Evolutionary conservation across 1,284 basidiomycete genomes (phyloP).

Genomic region (Wallemia hederae): DNA sequence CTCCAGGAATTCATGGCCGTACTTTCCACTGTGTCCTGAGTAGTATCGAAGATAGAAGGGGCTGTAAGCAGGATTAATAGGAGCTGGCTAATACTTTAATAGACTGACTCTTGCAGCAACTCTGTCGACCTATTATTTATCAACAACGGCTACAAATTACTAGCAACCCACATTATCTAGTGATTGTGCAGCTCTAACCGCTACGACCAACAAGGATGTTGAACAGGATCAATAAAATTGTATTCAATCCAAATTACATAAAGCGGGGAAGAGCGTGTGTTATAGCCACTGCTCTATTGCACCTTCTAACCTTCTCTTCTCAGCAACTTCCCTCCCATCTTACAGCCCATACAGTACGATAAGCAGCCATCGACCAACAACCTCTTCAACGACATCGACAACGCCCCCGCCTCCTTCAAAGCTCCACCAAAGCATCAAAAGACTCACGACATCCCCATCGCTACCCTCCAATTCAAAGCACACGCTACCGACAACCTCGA

Average conservation of each 20-base stretch:
- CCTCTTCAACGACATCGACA: background rate
- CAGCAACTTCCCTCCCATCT: background rate
- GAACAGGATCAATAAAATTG: too few species aligned
- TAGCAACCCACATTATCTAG: too few species aligned
- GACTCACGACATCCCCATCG: constrained; percentile 48
- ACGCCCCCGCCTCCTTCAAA: background rate
- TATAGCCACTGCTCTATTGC: background rate
- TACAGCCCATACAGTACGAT: background rate
- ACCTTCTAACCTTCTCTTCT: background rate
- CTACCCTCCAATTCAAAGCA: constrained; percentile 52
- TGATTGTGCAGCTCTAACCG: too few species aligned
- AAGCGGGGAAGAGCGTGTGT: too few species aligned
- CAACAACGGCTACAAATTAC: too few species aligned
- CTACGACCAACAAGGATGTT: too few species aligned
- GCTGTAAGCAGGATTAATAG: background rate
- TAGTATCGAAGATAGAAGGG: constrained; percentile 18
- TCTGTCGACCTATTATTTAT: too few species aligned
- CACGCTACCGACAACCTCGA: constrained; percentile 36
- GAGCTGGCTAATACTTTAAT: background rate
- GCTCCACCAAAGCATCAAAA: constrained; percentile 8
- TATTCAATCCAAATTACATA: too few species aligned
- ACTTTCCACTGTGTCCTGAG: constrained; percentile 79
- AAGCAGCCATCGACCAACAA: background rate
- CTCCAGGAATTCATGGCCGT: constrained; percentile 92
- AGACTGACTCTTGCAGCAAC: too few species aligned